A percentile compares a stretch with the other conserved stretches of the same genome.
These are phyloP conservation scores for Sideroxylon spinosum DNA, from an alignment of 179 eudicot species.

Conservation along the genomic window DNA sequence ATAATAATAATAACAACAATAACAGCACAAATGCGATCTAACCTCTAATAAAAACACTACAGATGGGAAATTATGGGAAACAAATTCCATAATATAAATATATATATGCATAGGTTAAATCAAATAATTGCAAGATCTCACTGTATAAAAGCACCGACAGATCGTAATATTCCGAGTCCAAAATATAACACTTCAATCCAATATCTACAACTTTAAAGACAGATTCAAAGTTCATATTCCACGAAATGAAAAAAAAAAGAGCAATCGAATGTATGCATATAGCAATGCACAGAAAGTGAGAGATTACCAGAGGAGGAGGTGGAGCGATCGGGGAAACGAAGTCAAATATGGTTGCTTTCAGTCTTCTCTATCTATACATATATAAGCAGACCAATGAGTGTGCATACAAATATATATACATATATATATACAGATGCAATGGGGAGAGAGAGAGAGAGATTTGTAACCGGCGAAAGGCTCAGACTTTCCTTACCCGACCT, in stretches of 20 bases:
- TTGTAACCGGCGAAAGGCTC: conserved; percentile 15
- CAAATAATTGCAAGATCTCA: conserved; percentile 4
- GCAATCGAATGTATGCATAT: background rate
- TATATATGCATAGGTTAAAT: background rate
- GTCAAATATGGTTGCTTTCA: background rate
- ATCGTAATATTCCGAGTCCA: background rate
- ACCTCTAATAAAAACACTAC: background rate
- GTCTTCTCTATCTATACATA: background rate
- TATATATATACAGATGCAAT: too few species aligned
- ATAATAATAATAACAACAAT: background rate
- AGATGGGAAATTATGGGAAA: background rate
- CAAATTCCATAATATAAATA: background rate
- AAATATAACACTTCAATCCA: background rate
- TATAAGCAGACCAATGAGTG: background rate
- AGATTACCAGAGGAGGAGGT: background rate
- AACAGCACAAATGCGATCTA: background rate
- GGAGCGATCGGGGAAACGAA: background rate
- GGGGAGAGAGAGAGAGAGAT: conserved; percentile 7
- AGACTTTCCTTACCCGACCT: conserved; percentile 9
- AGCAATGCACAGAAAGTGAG: background rate
- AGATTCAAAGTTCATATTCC: background rate
- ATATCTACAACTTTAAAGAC: background rate
- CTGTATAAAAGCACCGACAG: background rate
- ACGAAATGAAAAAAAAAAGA: background rate
- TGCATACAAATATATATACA: too few species aligned